Evolutionary conservation across 257 asterid genomes (phyloP).

Genomic region (Ophiorrhiza pumila): DNA sequence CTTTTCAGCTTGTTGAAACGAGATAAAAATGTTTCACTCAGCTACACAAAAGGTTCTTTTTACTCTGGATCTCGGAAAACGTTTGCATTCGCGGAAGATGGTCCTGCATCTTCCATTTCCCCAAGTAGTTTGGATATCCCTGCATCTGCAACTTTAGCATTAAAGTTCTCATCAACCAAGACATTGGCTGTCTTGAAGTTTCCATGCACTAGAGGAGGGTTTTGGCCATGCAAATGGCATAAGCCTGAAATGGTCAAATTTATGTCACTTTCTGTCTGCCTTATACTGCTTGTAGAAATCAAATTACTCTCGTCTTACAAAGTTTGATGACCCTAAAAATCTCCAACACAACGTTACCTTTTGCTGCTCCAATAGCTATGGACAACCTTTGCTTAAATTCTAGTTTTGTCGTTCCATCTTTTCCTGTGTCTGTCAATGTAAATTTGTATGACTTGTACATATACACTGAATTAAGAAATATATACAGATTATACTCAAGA

Average conservation of each 20-base stretch:
- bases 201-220: slow-evolving; percentile 50
- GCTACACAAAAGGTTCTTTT: neutral
- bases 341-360: slow-evolving; percentile 37
- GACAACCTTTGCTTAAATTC: slow-evolving; percentile 77
- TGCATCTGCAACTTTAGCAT: slow-evolving; percentile 71
- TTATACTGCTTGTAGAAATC: slow-evolving; percentile 2
- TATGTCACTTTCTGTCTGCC: neutral
- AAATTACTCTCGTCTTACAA: neutral
- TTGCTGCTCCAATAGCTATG: slow-evolving; percentile 71
- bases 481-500: neutral
- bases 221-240: slow-evolving; percentile 55
- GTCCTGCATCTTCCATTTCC: slow-evolving; percentile 40
- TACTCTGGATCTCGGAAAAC: slow-evolving; percentile 77
- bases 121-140: slow-evolving; percentile 47
- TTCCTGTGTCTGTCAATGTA: slow-evolving; percentile 29
- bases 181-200: slow-evolving; percentile 73
- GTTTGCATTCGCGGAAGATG: slow-evolving; percentile 42
- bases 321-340: neutral
- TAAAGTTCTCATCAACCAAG: slow-evolving; percentile 71
- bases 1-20: slow-evolving; percentile 3
- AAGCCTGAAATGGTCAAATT: slow-evolving; percentile 44
- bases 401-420: slow-evolving; percentile 43
- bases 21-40: neutral
- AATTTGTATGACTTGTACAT: slow-evolving; percentile 6
- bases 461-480: neutral